These are phyloP conservation scores for Cucurbitaria berberidis DNA, from an alignment of 2,329 filamentous ascomycete genomes.

Conservation along the genomic window DNA sequence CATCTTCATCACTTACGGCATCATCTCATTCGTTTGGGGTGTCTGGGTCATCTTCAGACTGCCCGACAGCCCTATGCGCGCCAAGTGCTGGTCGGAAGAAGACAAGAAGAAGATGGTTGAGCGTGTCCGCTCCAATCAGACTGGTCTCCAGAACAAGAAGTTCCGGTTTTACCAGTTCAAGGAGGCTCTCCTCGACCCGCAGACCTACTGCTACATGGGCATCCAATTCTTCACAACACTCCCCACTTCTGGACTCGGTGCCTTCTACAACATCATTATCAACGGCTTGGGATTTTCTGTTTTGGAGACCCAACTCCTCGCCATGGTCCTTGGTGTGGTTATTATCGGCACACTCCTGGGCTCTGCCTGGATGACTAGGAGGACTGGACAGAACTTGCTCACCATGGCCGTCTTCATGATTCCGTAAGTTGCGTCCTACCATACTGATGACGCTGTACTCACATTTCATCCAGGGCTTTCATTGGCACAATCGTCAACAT, in stretches of 20 bases:
- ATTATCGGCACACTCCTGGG: constrained; percentile 73
- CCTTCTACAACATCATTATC: constrained; percentile 78
- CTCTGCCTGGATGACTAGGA: constrained; percentile 72
- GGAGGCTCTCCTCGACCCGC: constrained; percentile 68
- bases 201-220: constrained; percentile 61
- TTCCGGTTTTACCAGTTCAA: constrained; percentile 62
- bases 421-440: constrained; percentile 61
- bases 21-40: constrained; percentile 67
- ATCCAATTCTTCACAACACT: constrained; percentile 75
- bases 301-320: constrained; percentile 73
- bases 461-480: constrained; percentile 62
- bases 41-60: constrained; percentile 57
- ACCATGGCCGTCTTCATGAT: constrained; percentile 70
- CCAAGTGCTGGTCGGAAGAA: constrained; percentile 70
- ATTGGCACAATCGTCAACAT: constrained; percentile 75
- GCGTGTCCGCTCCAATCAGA: constrained; percentile 55
- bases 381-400: constrained; percentile 70
- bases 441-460: background rate
- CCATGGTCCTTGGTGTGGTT: constrained; percentile 76
- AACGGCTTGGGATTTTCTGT: constrained; percentile 67
- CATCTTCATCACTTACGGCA: constrained; percentile 71
- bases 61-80: constrained; percentile 71
- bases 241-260: constrained; percentile 74
- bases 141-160: constrained; percentile 54
- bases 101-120: constrained; percentile 65